Percentiles rank a stretch among this genome's conserved stretches.
Evolutionary conservation across 1,284 basidiomycete genomes (phyloP).

Genomic region (Naganishia sp.): DNA sequence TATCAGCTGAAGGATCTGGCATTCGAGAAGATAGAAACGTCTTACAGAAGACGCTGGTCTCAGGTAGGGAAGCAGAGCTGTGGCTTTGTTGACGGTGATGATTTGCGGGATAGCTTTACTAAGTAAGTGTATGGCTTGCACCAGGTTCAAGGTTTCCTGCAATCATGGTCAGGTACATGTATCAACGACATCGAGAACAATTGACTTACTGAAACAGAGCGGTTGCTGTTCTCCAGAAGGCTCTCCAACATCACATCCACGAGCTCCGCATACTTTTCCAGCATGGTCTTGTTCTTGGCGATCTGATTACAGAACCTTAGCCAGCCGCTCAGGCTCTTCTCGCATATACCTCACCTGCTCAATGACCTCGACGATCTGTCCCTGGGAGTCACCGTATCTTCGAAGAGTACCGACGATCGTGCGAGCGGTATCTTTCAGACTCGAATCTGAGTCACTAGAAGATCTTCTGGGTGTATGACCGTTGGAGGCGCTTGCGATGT

Average conservation of each 20-base stretch:
- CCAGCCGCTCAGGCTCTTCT: not conserved
- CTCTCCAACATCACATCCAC: constrained; percentile 26
- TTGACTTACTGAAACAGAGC: constrained; percentile 11
- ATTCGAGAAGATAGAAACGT: not conserved
- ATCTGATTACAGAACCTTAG: not conserved
- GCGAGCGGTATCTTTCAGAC: constrained; percentile 9
- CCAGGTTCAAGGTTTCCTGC: constrained; percentile 58
- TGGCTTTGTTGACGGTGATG: constrained; percentile 76
- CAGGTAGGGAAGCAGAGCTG: constrained; percentile 79
- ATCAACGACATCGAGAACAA: not conserved
- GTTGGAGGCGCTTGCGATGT: not conserved
- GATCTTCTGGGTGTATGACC: constrained; percentile 8
- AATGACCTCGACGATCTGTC: constrained; percentile 19
- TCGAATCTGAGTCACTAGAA: constrained; percentile 16
- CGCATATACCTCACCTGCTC: constrained; percentile 16
- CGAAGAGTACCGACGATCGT: constrained; percentile 25
- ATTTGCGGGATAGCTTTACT: constrained; percentile 75
- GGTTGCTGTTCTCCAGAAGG: constrained; percentile 16
- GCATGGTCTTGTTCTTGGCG: constrained; percentile 18
- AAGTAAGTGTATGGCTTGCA: constrained; percentile 80
- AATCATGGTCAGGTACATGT: constrained; percentile 40
- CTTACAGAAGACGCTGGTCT: constrained; percentile 62
- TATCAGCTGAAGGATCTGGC: not conserved
- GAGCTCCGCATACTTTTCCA: constrained; percentile 24
- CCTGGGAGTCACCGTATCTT: constrained; percentile 19